phyloP scores from a whole-genome alignment of 2,329 filamentous ascomycete species.

The Botryotinia calthae region DNA sequence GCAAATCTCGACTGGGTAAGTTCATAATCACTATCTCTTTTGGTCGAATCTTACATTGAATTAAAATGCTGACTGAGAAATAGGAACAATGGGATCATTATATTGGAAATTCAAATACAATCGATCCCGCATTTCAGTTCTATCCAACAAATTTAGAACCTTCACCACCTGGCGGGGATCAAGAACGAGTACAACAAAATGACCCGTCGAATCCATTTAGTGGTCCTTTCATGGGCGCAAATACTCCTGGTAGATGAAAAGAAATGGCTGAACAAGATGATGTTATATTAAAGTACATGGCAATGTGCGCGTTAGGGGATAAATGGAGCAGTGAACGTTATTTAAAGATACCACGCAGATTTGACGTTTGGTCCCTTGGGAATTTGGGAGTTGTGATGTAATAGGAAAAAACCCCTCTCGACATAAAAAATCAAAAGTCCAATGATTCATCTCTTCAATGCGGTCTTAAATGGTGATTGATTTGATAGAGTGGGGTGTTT shows the following conservation, averaged over 20 bases:
- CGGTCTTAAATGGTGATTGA: background rate
- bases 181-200: slow-evolving; percentile 6
- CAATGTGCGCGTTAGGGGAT: background rate
- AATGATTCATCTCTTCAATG: background rate
- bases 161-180: slow-evolving; percentile 24
- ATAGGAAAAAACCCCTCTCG: background rate
- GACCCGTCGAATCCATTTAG: slow-evolving; percentile 29
- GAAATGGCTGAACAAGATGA: background rate
- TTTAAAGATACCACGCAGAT: background rate
- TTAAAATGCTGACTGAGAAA: slow-evolving; percentile 10
- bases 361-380: background rate
- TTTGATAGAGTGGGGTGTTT: background rate
- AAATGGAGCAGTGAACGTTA: background rate
- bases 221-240: slow-evolving; percentile 40
- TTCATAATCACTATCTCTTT: slow-evolving; percentile 12
- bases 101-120: slow-evolving; percentile 54
- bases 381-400: background rate
- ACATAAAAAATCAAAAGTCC: background rate
- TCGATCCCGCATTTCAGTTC: slow-evolving; percentile 37
- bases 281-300: background rate
- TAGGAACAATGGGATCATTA: slow-evolving; percentile 69
- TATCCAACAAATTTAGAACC: slow-evolving; percentile 33
- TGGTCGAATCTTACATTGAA: background rate
- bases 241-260: slow-evolving; percentile 36
- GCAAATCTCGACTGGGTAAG: slow-evolving; percentile 63